Evolutionary conservation across 2,329 filamentous ascomycete species (phyloP), one percentile per base, ranked within the genome.

Genomic region (Diatrype stigma): DNA sequence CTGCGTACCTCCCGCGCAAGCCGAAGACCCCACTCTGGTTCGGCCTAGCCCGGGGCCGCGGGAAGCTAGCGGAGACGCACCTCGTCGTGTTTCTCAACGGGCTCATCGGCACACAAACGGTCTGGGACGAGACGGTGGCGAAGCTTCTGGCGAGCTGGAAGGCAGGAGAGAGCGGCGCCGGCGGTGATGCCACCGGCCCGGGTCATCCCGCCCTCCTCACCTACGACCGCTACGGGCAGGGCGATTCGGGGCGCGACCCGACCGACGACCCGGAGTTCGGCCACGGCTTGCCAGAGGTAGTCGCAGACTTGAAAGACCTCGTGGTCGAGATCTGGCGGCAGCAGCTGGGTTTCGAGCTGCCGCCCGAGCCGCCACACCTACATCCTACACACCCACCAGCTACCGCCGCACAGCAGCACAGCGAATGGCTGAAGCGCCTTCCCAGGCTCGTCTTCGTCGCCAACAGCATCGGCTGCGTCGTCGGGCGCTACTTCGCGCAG

Each of bases 201-300:
- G n/a, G n/a, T n/a, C n/a, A n/a, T 30, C 26, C 52, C 54, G 8
- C 32, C 58, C 14, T 82, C 17, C 67, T 84, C 3, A 74, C 73
- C 42, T 84, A 83, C 54, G 81, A 84, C 62, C 78, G 81, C 40
- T 82, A 75, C 56, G 80, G 80, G 8, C 80, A 84, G 61, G 80
- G 79, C 10, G 63, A 66, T 19, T 68, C 64, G 48, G 65, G 73
- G 67, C 57, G 74, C 61, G 71, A 74, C 45, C 77, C 79, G n/a
- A 61, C 64, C 3, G 78, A 82, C 46, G 73, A 57, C 23, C 55
- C 69, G 0, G 70, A 71, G 38, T 69, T 80, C 50, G 75, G 72
- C 6, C 79, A 82, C 54, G 76, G 80, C 55, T 64, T 70, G 6
- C 63, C 67, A 32, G 69, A 71, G 28, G 73, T 70, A 30, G 69